Conservation (phyloP, 805 yeast genomes). For the Sungouiella thailandica region DNA sequence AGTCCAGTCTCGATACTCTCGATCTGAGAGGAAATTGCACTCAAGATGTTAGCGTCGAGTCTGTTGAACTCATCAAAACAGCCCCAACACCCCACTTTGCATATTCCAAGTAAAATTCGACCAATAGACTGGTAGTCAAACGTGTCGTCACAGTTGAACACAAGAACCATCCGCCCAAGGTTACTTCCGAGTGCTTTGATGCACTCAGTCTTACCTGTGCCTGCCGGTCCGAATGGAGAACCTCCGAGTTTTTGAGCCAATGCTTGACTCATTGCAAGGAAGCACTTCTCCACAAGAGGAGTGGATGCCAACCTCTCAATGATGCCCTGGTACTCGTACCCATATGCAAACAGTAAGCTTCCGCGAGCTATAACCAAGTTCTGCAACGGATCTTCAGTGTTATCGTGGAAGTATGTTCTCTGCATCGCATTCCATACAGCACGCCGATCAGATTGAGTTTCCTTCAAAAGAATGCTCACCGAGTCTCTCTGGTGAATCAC, state of each 20-base stretch:
- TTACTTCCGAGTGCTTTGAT: conserved; percentile 78
- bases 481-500: conserved; percentile 53
- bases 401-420: conserved; percentile 37
- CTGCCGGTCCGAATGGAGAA: conserved; percentile 93
- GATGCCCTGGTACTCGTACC: conserved; percentile 78
- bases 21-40: conserved; percentile 81
- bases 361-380: conserved; percentile 47
- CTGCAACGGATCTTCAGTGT: neutral
- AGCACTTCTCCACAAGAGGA: conserved; percentile 61
- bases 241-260: conserved; percentile 76
- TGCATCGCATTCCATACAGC: conserved; percentile 52
- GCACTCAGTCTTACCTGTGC: conserved; percentile 94
- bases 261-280: conserved; percentile 68
- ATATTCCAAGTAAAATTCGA: conserved; percentile 70
- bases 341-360: conserved; percentile 51
- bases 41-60: conserved; percentile 60
- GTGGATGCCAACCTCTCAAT: conserved; percentile 74
- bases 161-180: conserved; percentile 76
- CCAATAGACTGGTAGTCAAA: conserved; percentile 80
- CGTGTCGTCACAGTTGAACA: conserved; percentile 87
- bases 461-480: conserved; percentile 13
- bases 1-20: conserved; percentile 64
- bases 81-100: conserved; percentile 87
- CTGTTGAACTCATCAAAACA: conserved; percentile 96
- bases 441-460: conserved; percentile 3